Evolutionary conservation across 129 eudicot species (phyloP), one percentile per base, ranked within the genome.

Genomic region (Flaveria ramosissima): DNA sequence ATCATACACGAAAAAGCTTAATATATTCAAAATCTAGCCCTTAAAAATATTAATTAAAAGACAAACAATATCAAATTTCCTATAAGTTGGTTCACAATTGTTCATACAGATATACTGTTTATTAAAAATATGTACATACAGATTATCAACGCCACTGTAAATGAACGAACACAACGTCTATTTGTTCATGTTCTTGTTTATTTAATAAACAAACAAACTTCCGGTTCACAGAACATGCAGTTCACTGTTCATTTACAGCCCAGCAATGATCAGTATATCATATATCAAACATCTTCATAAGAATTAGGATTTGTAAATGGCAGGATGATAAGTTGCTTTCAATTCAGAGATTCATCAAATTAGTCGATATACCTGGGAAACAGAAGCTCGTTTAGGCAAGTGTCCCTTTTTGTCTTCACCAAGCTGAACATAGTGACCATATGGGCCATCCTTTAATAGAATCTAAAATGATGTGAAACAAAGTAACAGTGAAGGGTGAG

Each of bases 361-460:
- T 67, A 76, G 24, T 15, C 7, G 41, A 75, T 82, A 12, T 78
- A 94, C 98, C 76, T 78, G 87, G 32, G 90, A 61, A 19, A 88
- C 79, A 15, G 96, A 85, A 48, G 96, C 88, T 79, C 99, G 87
- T 85, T 95, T 95, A 67, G 97, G 97, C 50, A 75, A 63, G 74
- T 89, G 85, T 27, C 99, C 99, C 72, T 86, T 88, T 75, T 88
- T 88, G 85, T 95, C 96, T 77, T 91, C 99, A 61, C 99, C 99
- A 78, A 92, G 97, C 84, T 95, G 99, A 68, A 92, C 88, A 82
- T 95, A 95, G 80, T 74, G 74, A 78, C 99, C 99, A 61, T 87
- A 95, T n/a, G 99, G 99, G 56, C 99, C 99, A 75, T 77, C 80
- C 87, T 95, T 95, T 64, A 95, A 63, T 20, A 95, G 77, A 85